A percentile compares a stretch with the other conserved stretches of the same genome.
phyloP scores from a whole-genome alignment of 2,329 filamentous ascomycete genomes.

The Fusarium camptoceras region DNA sequence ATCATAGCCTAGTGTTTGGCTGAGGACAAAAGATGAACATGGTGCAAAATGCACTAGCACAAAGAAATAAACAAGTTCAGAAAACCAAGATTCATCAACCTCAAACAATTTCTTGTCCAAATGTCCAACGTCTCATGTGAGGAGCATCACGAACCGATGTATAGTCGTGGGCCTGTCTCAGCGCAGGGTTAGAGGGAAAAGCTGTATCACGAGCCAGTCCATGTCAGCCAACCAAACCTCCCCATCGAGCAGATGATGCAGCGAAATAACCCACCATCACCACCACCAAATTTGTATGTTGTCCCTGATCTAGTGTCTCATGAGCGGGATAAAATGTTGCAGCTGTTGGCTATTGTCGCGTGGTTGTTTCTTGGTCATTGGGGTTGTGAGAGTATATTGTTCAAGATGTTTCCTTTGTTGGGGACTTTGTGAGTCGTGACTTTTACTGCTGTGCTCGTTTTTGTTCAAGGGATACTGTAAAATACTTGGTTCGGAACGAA shows the following conservation, averaged over 20 bases:
- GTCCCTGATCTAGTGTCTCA: slow-evolving; percentile 28
- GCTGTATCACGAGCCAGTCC: slow-evolving; percentile 35
- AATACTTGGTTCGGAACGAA: not conserved
- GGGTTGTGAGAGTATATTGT: slow-evolving; percentile 24
- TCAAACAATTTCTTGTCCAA: slow-evolving; percentile 7
- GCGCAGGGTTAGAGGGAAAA: slow-evolving; percentile 24
- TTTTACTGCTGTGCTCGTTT: slow-evolving; percentile 24
- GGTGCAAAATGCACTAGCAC: not conserved
- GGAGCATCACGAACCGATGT: slow-evolving; percentile 34
- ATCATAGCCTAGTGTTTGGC: slow-evolving; percentile 20
- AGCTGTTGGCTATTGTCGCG: slow-evolving; percentile 30
- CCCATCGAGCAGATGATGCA: slow-evolving; percentile 30
- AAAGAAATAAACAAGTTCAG: not conserved
- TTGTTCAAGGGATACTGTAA: slow-evolving; percentile 23
- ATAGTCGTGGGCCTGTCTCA: slow-evolving; percentile 28
- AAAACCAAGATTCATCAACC: slow-evolving; percentile 3
- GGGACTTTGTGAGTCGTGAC: slow-evolving; percentile 10
- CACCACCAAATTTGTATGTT: not conserved
- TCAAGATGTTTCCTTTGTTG: not conserved
- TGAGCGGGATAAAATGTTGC: slow-evolving; percentile 10
- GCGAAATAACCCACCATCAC: slow-evolving; percentile 38
- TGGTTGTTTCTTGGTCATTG: slow-evolving; percentile 25
- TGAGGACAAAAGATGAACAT: slow-evolving; percentile 12
- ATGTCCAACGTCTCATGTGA: slow-evolving; percentile 40
- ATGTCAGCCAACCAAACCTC: slow-evolving; percentile 34